phyloP scores from a whole-genome alignment of 208 protist species.

The Trypanosoma lewisi region DNA sequence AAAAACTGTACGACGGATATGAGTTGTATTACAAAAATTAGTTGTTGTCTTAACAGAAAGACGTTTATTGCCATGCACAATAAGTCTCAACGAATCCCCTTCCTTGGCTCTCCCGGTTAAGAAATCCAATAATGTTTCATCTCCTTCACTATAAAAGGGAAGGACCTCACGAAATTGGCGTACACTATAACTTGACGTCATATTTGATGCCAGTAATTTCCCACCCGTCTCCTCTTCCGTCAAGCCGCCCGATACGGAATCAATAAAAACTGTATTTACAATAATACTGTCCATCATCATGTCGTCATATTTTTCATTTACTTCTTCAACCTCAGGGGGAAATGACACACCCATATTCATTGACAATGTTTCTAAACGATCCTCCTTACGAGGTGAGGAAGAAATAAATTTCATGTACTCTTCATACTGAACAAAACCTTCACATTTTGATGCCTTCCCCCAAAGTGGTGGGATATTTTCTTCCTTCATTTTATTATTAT shows the following conservation, averaged over 20 bases:
- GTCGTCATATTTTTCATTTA: slow-evolving; percentile 20
- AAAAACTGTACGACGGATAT: not conserved
- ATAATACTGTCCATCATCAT: slow-evolving; percentile 26
- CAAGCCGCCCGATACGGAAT: not conserved
- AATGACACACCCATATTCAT: slow-evolving; percentile 34
- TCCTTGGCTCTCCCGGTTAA: slow-evolving; percentile 15
- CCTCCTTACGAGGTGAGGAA: not conserved
- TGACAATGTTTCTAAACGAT: slow-evolving; percentile 21
- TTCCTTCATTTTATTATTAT: not conserved
- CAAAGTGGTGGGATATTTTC: not conserved
- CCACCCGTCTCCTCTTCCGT: not conserved
- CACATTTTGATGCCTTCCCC: not conserved
- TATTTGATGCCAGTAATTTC: not conserved
- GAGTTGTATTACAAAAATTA: slow-evolving; percentile 14
- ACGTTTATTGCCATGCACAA: slow-evolving; percentile 27
- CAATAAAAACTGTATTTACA: slow-evolving; percentile 29
- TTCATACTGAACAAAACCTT: not conserved
- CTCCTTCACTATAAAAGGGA: slow-evolving; percentile 29
- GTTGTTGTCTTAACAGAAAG: slow-evolving; percentile 23
- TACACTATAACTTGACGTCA: slow-evolving; percentile 5
- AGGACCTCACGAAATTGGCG: slow-evolving; percentile 19
- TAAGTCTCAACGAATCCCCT: slow-evolving; percentile 17
- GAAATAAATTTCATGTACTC: slow-evolving; percentile 15
- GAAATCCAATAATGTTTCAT: slow-evolving; percentile 24
- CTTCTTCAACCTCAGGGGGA: slow-evolving; percentile 13